A percentile compares a stretch with the other conserved stretches of the same genome.
phyloP scores from a whole-genome alignment of 768 basidiomycete genomes.

The Mycena belliarum region DNA sequence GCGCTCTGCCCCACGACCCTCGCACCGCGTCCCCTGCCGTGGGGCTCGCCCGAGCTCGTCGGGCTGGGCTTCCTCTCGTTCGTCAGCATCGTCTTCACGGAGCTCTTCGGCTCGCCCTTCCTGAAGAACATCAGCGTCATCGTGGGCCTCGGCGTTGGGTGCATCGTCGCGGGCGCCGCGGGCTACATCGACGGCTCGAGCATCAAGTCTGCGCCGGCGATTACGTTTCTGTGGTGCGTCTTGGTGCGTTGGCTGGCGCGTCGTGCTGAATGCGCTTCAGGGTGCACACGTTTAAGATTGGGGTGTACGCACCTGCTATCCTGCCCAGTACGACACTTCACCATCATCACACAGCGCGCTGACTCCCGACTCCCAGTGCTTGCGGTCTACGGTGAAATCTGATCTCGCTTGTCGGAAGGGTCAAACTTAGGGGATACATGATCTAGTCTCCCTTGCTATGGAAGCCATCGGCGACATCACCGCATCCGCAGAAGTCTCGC shows the following conservation, averaged over 20 bases:
- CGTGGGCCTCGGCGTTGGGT: constrained; percentile 73
- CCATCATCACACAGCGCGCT: no score
- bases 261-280: constrained; percentile 14
- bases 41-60: constrained; percentile 83
- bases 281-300: constrained; percentile 16
- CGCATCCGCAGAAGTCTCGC: constrained; percentile 60
- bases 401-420: no score
- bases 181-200: constrained; percentile 73
- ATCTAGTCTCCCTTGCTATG: constrained; percentile 13
- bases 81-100: constrained; percentile 71
- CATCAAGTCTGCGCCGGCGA: constrained; percentile 68
- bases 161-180: constrained; percentile 76
- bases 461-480: constrained; percentile 17
- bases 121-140: constrained; percentile 80
- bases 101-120: constrained; percentile 85
- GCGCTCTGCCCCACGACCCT: constrained; percentile 68
- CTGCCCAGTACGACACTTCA: constrained; percentile 9
- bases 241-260: background rate
- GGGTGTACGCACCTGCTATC: constrained; percentile 29
- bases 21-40: constrained; percentile 72
- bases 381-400: constrained; percentile 51
- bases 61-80: constrained; percentile 88
- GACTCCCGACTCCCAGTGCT: constrained; percentile 27
- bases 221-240: constrained; percentile 76
- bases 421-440: no score